phyloP scores from a whole-genome alignment of 371 early-diverging fungal species.

The Mortierella sp. region DNA sequence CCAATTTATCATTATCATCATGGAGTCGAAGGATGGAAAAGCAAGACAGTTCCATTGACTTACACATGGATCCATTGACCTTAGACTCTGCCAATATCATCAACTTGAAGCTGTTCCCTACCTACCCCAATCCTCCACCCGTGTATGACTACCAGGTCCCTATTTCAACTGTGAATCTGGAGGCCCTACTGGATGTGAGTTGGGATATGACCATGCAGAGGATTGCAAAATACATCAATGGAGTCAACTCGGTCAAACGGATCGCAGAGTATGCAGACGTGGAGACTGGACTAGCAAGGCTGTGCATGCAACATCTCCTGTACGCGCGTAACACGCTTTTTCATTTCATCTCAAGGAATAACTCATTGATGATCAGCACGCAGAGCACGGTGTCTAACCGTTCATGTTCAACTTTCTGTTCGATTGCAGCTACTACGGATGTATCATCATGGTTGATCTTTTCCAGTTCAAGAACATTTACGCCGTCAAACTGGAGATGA shows the following conservation, averaged over 20 bases:
- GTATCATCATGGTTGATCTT: constrained; percentile 85
- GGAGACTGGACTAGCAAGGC: constrained; percentile 73
- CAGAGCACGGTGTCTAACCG: too few relatives aligned
- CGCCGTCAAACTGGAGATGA: constrained; percentile 72
- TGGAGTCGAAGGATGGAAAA: too few relatives aligned
- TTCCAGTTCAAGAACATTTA: constrained; percentile 91
- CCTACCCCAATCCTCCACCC: constrained; percentile 76
- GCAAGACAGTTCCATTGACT: too few relatives aligned
- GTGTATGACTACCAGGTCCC: constrained; percentile 89
- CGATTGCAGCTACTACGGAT: constrained; percentile 80
- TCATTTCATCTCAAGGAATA: too few relatives aligned
- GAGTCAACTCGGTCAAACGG: constrained; percentile 76
- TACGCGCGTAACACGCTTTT: constrained; percentile 33
- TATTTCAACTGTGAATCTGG: constrained; percentile 76
- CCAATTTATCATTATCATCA: too few relatives aligned
- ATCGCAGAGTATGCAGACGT: constrained; percentile 84
- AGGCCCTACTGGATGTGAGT: constrained; percentile 71
- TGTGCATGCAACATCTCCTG: constrained; percentile 85
- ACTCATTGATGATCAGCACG: too few relatives aligned
- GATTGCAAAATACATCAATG: constrained; percentile 74
- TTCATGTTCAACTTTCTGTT: neutral
- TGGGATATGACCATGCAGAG: constrained; percentile 90
- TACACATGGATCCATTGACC: too few relatives aligned
- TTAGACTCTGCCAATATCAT: constrained; percentile 74
- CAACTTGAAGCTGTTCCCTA: constrained; percentile 88